phyloP scores from a whole-genome alignment of 371 early-diverging fungal species.

The Coemansia sp. region DNA sequence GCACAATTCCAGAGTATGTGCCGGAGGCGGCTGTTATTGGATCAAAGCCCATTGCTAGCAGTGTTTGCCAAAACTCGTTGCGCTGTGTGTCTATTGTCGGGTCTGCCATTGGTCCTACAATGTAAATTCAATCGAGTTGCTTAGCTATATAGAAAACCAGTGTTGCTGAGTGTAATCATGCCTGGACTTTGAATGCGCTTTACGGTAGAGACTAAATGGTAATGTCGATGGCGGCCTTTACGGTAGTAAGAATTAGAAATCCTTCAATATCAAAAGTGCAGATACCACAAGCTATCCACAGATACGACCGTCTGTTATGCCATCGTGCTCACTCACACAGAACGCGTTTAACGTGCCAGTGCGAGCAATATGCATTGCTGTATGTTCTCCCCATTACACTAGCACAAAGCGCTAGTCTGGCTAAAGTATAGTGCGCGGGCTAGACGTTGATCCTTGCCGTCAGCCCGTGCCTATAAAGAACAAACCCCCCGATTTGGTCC shows the following conservation, averaged over 20 bases:
- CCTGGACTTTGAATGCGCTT: not conserved
- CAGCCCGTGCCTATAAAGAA: not conserved
- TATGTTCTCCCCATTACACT: not conserved
- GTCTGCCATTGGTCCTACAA: constrained; percentile 15
- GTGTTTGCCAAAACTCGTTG: constrained; percentile 40
- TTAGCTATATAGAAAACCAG: too few species aligned
- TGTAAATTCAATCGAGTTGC: too few species aligned
- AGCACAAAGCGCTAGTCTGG: not conserved
- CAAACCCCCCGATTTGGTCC: not conserved
- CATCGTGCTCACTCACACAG: not conserved
- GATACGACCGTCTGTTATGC: constrained; percentile 29
- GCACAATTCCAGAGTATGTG: constrained; percentile 40
- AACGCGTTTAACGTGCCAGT: not conserved
- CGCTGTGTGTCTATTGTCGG: constrained; percentile 13
- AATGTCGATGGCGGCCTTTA: constrained; percentile 41
- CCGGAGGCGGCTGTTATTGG: constrained; percentile 26
- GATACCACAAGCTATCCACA: not conserved
- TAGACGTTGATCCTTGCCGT: not conserved
- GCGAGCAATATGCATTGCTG: not conserved
- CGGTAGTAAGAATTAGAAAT: not conserved
- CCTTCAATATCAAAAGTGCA: not conserved
- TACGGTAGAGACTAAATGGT: not conserved
- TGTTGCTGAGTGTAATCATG: not conserved
- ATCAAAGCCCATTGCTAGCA: constrained; percentile 49
- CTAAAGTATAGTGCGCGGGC: not conserved